Evolutionary conservation across 345 rosid species (phyloP).

Genomic region (Corchorus capsularis): DNA sequence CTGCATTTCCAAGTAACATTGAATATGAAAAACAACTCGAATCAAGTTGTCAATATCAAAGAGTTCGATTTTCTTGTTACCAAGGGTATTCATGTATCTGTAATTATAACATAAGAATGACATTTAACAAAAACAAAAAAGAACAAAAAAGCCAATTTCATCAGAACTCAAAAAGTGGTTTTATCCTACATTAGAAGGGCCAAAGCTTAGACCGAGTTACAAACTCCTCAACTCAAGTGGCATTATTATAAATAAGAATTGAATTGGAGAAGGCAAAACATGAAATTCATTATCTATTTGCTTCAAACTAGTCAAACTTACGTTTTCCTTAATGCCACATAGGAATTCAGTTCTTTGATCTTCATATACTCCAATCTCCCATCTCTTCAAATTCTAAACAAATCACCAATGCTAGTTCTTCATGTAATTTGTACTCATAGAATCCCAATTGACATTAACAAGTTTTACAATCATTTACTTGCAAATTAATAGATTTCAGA

Average conservation of each 20-base stretch:
- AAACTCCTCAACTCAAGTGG: not conserved
- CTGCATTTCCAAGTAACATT: not conserved
- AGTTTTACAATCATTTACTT: not conserved
- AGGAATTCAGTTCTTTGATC: no score
- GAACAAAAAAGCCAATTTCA: not conserved
- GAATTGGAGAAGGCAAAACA: not conserved
- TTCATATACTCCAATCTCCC: not conserved
- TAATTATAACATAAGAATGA: slow-evolving; percentile 24
- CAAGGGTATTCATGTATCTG: slow-evolving; percentile 89
- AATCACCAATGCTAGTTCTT: slow-evolving; percentile 1
- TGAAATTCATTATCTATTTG: not conserved
- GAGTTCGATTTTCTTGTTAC: slow-evolving; percentile 88
- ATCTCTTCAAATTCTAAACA: slow-evolving; percentile 4
- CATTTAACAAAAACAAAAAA: not conserved
- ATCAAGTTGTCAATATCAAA: no score
- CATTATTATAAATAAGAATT: not conserved
- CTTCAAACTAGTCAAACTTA: not conserved
- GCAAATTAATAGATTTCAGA: not conserved
- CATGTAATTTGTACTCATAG: not conserved
- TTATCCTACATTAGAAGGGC: not conserved
- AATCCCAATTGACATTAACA: not conserved
- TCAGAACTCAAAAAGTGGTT: not conserved
- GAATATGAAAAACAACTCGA: not conserved
- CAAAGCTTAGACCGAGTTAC: not conserved
- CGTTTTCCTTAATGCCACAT: no score